Base-by-base conservation (phyloP, 441 rosid genomes). In the Gossypium gossypioides region DNA sequence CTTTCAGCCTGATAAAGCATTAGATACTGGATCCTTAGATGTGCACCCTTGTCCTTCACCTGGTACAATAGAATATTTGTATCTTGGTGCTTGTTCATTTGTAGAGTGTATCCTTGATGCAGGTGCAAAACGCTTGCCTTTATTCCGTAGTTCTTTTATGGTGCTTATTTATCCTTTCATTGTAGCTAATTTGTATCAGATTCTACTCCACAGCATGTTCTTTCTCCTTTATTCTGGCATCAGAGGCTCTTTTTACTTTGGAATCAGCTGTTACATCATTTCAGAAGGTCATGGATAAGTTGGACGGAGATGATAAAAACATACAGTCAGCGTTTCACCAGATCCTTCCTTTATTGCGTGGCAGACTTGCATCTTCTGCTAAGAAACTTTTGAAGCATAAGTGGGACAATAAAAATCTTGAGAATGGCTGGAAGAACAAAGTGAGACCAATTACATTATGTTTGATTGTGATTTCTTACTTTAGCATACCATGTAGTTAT, bases 341-440 rank as follows among this genome's bases (percentile, higher is more conserved):
- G 40, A 79, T 83, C 72, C 76, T 92, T 72, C 68, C 79, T 50
- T 72, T 62, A 55, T 78, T 89, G 77, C 71, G 51, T 52, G 66
- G 79, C 58, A 89, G 82, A 79, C 88, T 90, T 69, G 87, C 86
- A 81, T 77, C 75, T 78, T 89, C 86, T 63, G 92, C 97, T 69
- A 85, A 82, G 77, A 92, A 87, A 75, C 83, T 92, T 72, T 75
- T 90, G 68, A 84, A 76, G 74, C 84, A 87, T 77, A 72, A 79
- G 48, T 90, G 96, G 97, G 73, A 81, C 68, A 74, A 70, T 27
- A 82, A 78, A 76, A 84, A 75, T 69, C 80, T 80, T 72, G 95
- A 90, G 77, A 82, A 84, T 75, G 88, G 89, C 60, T 84, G 89
- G 88, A 92, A 87, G 88, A 86, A 83, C 79, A 89, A 87, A 80